phyloP scores from a whole-genome alignment of 129 eudicot species.

The Oenanthe sinensis region DNA sequence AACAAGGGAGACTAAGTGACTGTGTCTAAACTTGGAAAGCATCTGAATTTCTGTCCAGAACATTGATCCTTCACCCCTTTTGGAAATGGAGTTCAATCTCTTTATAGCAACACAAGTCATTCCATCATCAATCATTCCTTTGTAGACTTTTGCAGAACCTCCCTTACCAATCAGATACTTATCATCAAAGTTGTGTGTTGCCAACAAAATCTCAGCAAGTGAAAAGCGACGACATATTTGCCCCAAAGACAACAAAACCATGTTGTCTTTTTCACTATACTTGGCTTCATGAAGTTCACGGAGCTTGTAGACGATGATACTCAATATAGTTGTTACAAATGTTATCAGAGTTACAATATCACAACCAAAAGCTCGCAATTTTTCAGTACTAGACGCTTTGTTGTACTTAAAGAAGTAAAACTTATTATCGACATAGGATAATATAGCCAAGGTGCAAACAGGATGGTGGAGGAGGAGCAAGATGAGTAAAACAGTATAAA shows the following conservation, averaged over 20 bases:
- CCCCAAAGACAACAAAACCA: background rate
- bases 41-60: conserved; percentile 42
- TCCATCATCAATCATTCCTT: conserved; percentile 28
- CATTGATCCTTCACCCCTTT: conserved; percentile 30
- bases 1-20: conserved; percentile 34
- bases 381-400: background rate
- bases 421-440: background rate
- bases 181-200: conserved; percentile 37
- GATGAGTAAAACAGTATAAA: background rate
- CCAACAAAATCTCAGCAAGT: conserved; percentile 27
- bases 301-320: conserved; percentile 14
- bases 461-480: conserved; percentile 12
- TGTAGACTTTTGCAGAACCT: conserved; percentile 48
- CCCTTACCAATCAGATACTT: conserved; percentile 32
- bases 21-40: conserved; percentile 37
- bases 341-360: background rate
- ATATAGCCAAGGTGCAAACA: background rate
- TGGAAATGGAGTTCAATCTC: conserved; percentile 22
- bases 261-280: background rate
- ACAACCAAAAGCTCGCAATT: background rate
- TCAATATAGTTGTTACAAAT: background rate
- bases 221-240: conserved; percentile 24
- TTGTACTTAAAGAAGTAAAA: background rate
- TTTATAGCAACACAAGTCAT: conserved; percentile 25
- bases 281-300: conserved; percentile 16